Evolutionary conservation across 176 grass and related monocot genomes (phyloP), one percentile per base, ranked within the genome.

Genomic region (Carex littledalei): DNA sequence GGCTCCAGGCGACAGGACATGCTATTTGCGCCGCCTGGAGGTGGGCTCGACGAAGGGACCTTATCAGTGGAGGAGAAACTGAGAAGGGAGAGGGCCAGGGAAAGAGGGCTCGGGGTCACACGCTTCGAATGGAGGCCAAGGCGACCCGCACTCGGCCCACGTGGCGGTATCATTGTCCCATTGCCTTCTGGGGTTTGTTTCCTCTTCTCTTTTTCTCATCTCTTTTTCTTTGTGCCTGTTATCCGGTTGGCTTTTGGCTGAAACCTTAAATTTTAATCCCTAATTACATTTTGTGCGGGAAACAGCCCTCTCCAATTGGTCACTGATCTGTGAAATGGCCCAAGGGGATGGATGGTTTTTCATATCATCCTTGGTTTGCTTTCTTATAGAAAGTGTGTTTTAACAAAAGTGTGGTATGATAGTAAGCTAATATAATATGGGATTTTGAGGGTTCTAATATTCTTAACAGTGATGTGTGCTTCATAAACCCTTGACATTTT

Each of bases 31-130:
- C 87, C 96, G 0, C 96, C 96, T 5, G 96, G 96, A 60, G 91
- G 96, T 0, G 93, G 96, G 0, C 93, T 99, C 45, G 91, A 95
- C 60, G 96, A 99, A 83, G 79, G 84, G 11, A 99, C 93, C 66
- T 87, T 99, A 37, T 95, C 96, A 53, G 78, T 90, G 26, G 93
- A 99, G 87, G 96, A 99, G 87, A 88, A 88, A 10, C 87, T 99
- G 78, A 88, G 96, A 65, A 84, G 96, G 21, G 96, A 99, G 93
- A 85, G 96, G 55, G 84, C 91, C 10, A 84, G 96, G 77, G 96
- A 99, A 76, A 89, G 91, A n/a, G 96, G 96, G 45, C 91, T 99
- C 21, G 96, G 96, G 59, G 93, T 99, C 49, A 95, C 96, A 0
- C 88, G 90, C 5, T 99, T 95, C 76, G 90, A 99, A 84, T 99